Base-by-base conservation (phyloP, 805 yeast species). In the Lipomyces chichibuensis region DNA sequence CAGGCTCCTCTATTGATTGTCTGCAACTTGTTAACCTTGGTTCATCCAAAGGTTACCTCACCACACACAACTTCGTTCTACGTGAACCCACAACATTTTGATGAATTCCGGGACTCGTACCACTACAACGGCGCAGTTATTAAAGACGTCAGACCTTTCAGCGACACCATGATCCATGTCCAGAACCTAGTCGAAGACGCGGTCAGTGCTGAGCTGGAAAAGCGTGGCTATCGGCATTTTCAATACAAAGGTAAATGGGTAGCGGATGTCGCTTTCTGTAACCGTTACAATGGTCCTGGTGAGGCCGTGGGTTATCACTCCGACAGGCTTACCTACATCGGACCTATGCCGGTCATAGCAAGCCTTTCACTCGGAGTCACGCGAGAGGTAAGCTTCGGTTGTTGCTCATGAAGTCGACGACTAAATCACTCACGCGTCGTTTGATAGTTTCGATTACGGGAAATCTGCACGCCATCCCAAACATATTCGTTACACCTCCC, bases 251-350 rank as follows among this genome's bases (percentile, higher is more conserved):
- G 74, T 69, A 73, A 73, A 8, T 89, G 92, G 92, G 71, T 71
- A 2, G 85, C 85, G 17, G 83, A 84, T 63, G 76, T 84, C 13
- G 85, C 87, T 27, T 81, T 88, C 3, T 84, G 84, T 23, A 90
- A 90, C 71, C 77, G 80, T 62, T 90, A 86, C 75, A 83, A 82
- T 6, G 77, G 79, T 4, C 80, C 83, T 8, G 77, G 79, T 4
- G 84, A 84, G 66, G 80, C 85, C 67, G 81, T 90, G 39, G 92
- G 88, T 60, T 89, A 88, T 85, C 96, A 90, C 75, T 87, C 92
- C 1, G 96, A 90, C 75, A 83, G 90, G 65, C 75, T 90, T 69
- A 87, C 91, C 0, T 82, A 86, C 60, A 81, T 89, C 27, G 96
- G 96, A 0, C 93, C 95, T 0, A 84, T 87, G 65, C 86, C 90